These are phyloP conservation scores for Leonotis leonurus DNA, from an alignment of 257 asterid genomes.

Conservation along the genomic window DNA sequence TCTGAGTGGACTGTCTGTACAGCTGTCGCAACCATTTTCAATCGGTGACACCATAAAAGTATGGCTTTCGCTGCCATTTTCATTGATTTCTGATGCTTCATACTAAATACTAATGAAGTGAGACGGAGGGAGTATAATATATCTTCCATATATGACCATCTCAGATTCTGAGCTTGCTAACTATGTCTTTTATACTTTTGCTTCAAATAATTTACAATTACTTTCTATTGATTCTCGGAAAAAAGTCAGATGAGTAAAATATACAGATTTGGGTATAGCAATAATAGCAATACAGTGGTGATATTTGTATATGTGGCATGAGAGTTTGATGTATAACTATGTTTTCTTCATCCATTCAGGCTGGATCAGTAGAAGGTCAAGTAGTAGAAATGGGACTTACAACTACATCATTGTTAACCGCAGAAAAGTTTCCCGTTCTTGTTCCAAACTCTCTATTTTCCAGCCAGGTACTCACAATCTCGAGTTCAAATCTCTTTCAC, in stretches of 20 bases:
- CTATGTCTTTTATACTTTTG: too few relatives aligned
- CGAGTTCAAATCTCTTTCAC: too few relatives aligned
- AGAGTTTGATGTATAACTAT: not conserved
- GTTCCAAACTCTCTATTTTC: slow-evolving; percentile 93
- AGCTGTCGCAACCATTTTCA: slow-evolving; percentile 71
- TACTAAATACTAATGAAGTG: too few relatives aligned
- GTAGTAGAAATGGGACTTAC: slow-evolving; percentile 89
- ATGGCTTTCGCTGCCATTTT: slow-evolving; percentile 19
- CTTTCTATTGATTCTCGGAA: not conserved
- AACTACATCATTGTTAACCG: slow-evolving; percentile 71
- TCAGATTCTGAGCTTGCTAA: not conserved
- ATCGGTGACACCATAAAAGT: slow-evolving; percentile 87
- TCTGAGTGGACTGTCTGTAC: slow-evolving; percentile 78
- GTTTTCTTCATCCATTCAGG: slow-evolving; percentile 35
- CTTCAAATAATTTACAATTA: not conserved
- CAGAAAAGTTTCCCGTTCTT: slow-evolving; percentile 76
- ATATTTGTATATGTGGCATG: not conserved
- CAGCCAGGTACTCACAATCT: slow-evolving; percentile 57
- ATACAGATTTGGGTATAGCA: too few relatives aligned
- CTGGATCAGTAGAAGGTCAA: slow-evolving; percentile 96
- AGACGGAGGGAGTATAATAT: too few relatives aligned
- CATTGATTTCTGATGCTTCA: not conserved
- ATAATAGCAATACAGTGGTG: not conserved
- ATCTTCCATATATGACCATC: too few relatives aligned
- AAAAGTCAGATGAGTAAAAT: not conserved